Base-by-base conservation (phyloP, 805 yeast species). In the Ogataea nakhonphanomensis region DNA sequence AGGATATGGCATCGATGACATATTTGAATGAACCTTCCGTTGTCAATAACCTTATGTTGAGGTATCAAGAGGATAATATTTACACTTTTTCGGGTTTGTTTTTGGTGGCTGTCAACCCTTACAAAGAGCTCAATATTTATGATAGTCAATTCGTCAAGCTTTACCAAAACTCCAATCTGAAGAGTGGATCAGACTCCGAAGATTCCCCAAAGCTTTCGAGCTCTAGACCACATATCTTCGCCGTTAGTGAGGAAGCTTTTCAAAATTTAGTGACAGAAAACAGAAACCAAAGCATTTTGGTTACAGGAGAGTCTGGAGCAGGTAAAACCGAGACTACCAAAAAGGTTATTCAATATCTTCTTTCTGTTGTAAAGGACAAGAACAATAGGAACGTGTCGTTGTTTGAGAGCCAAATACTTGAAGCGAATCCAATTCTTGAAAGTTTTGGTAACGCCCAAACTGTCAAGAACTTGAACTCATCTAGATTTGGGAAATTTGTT, bases 261-360 rank as follows among this genome's bases (percentile, higher is more conserved):
- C 76, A 87, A 47, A 84, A 81, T 53, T 67, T 93, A 58, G 66
- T 87, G 9, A 69, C 73, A 9, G 81, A 84, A 48, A 71, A 68
- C 36, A 79, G 79, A 53, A 84, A 90, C 61, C 99, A 93, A 66
- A 81, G 95, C 9, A 88, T 93, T 40, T 69, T 93, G 35, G 97
- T 93, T n/a, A 93, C 99, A 0, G 99, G 99, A 49, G 99, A 93
- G 59, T 84, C 95, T 17, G 99, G 99, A 50, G 99, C 99, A 0
- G 99, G 99, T 38, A 93, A 93, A 59, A 93, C 99, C 0, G 99
- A 93, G 65, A 93, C 88, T 52, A 93, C 99, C 4, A 93, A 93
- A 62, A 89, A 85, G 58, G 89, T 93, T 40, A 83, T 93, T 44
- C 97, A 90, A 60, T 93, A 89, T 60, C 71, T 93, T 41, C 87